These are phyloP conservation scores for Prosopis cineraria DNA, from an alignment of 306 rosid genomes.

Conservation along the genomic window DNA sequence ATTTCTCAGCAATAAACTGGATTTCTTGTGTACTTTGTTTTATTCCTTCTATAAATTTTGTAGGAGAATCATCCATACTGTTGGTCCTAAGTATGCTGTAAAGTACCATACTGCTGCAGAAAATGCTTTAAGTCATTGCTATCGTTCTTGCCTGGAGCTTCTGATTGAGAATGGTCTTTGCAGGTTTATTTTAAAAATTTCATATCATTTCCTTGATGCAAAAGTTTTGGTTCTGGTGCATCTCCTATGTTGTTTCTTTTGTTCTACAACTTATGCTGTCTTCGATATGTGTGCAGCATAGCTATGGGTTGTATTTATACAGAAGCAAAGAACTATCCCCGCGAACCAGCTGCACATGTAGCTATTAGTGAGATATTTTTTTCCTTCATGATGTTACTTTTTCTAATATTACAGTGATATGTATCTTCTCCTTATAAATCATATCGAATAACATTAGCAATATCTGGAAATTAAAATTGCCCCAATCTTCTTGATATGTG, in stretches of 20 bases:
- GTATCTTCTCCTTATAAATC: slow-evolving; percentile 31
- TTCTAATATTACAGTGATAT: slow-evolving; percentile 26
- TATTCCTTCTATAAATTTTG: slow-evolving; percentile 35
- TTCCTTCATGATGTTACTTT: slow-evolving; percentile 31
- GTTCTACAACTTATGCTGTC: slow-evolving; percentile 38
- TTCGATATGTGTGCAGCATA: slow-evolving; percentile 64
- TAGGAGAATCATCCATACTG: slow-evolving; percentile 96
- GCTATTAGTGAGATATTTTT: slow-evolving; percentile 82
- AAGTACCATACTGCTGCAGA: slow-evolving; percentile 99
- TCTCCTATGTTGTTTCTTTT: slow-evolving; percentile 29
- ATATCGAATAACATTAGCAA: slow-evolving; percentile 22
- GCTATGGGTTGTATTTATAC: slow-evolving; percentile 94
- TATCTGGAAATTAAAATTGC: slow-evolving; percentile 23
- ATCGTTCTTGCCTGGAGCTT: slow-evolving; percentile 96
- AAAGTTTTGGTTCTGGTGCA: slow-evolving; percentile 13
- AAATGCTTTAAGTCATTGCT: slow-evolving; percentile 97
- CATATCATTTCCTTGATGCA: slow-evolving; percentile 24
- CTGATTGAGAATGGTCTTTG: slow-evolving; percentile 81
- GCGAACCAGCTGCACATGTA: slow-evolving; percentile 99
- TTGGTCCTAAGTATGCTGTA: slow-evolving; percentile 96
- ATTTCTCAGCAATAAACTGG: slow-evolving; percentile 26
- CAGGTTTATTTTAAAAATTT: slow-evolving; percentile 58
- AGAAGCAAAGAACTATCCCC: slow-evolving; percentile 93
- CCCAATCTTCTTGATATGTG: slow-evolving; percentile 19
- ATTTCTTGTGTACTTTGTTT: slow-evolving; percentile 25